A percentile compares a stretch with the other conserved stretches of the same genome.
Evolutionary conservation across 352 stramenopile genomes (phyloP).

Genomic region (Pythium apleroticum): DNA sequence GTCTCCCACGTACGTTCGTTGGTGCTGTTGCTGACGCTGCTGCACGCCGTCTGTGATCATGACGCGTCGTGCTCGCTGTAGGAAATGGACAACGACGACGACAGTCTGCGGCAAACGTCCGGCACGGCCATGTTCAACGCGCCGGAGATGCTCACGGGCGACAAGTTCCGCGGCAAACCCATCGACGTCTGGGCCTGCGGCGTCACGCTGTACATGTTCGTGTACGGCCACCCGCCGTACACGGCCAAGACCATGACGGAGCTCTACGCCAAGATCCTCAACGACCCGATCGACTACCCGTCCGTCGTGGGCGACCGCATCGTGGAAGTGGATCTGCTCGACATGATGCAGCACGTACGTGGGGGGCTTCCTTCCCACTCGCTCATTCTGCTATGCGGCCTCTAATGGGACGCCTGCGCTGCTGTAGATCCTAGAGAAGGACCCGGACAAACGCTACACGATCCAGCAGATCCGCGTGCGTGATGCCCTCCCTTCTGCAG

Average conservation of each 20-base stretch:
- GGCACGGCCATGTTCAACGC: constrained; percentile 81
- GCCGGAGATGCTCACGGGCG: constrained; percentile 78
- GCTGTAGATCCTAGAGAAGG: constrained; percentile 73
- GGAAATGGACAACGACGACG: constrained; percentile 78
- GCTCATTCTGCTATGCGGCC: too few species aligned
- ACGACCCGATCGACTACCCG: constrained; percentile 63
- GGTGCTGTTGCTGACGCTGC: background rate
- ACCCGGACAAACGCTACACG: constrained; percentile 55
- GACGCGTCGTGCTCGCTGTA: too few species aligned
- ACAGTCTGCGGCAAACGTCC: constrained; percentile 67
- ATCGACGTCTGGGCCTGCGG: constrained; percentile 96
- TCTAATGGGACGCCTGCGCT: background rate
- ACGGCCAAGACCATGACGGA: constrained; percentile 87
- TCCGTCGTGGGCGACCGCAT: constrained; percentile 41
- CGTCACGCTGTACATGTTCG: constrained; percentile 96
- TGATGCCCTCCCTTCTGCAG: too few species aligned
- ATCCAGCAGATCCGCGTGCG: constrained; percentile 71
- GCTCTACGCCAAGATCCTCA: constrained; percentile 92
- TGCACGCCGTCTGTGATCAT: too few species aligned
- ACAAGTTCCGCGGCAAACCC: constrained; percentile 73
- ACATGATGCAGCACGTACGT: constrained; percentile 62
- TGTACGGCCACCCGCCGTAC: constrained; percentile 93
- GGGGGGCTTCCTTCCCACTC: background rate
- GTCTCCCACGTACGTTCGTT: constrained; percentile 58
- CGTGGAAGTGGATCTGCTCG: constrained; percentile 58